Evolutionary conservation across 176 grass and related monocot species (phyloP), one percentile per base, ranked within the genome.

Genomic region (Aegilops bicornis): DNA sequence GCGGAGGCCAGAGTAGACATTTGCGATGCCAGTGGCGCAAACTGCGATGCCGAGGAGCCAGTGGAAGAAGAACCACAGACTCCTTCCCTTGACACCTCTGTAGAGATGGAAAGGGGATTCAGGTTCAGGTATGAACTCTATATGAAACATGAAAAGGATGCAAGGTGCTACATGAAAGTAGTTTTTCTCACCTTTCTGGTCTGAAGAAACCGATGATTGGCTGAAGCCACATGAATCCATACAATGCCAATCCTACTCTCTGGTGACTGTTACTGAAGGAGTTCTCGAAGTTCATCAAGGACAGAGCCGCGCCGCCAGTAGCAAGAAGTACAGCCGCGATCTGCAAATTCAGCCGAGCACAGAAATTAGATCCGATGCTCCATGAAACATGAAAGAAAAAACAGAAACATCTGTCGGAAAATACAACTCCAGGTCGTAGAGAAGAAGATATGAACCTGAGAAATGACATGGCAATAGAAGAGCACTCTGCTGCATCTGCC

Each of bases 211-310:
- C 94, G 24, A 97, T 90, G 48, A 99, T 36, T 70, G 97, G 94
- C 79, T 99, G 97, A 86, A 97, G 79, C 92, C 88, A 97, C 73
- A 99, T 93, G 70, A 90, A 89, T 33, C 77, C 94, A 84, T 97
- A 96, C 8, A 99, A 80, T 20, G 85, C 90, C 64, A 99, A 75
- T 36, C 97, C 97, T 79, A 96, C 89, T 70, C 90, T 91, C 71
- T 97, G 97, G 79, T 99, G 97, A 39, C 80, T 90, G 64, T 99
- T 99, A 67, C 90, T 89, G 83, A 99, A 99, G n/a, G 90, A 93
- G 83, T 99, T 99, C 48, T 99, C 94, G 24, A 99, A 99, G 61
- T 99, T 90, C 86, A 88, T 96, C 54, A 93, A 15, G 0, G 97
- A 94, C 25, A 97, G 84, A 76, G 88, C 87, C 2, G 97, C 97